Evolutionary conservation across 1,284 basidiomycete species (phyloP), one percentile per base, ranked within the genome.

Genomic region (Ceratorhiza oryzae-sativae): DNA sequence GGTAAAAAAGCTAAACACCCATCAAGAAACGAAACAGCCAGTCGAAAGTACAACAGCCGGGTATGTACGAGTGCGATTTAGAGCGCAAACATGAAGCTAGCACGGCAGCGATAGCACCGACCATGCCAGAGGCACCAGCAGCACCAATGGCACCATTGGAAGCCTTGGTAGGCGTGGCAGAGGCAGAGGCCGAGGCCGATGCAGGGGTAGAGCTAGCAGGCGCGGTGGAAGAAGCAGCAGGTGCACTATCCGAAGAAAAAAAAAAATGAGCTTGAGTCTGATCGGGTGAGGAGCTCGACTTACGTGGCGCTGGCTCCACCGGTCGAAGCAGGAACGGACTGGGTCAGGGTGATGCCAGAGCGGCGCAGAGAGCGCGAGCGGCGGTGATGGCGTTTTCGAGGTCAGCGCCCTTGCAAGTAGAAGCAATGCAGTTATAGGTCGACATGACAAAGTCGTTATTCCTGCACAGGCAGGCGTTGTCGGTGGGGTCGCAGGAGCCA

Each of bases 391-490:
- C 87, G 27, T 72, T 77, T n/a, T 76, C 49, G 72, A 88, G 80
- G 76, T 89, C 87, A 32, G 61, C 61, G 59, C 84, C 84, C 0
- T 75, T 71, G 82, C 88, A 89, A 20, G 81, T 75, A 1, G 48
- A 23, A 70, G 77, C 46, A 75, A 89, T 83, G 77, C 88, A 89
- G 1, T 72, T 6, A 42, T 84, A 85, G 71, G 83, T 82, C 72
- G 79, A 80, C 71, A 75, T 65, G 76, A 89, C 78, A 78, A 87
- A 90, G 6, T 73, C 62, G 12, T 75, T 3, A 77, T 78, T 81
- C 4, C 81, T 80, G 83, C 88, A 89, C 45, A 88, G 81, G 75
- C 88, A 90, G 41, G 73, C 75, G 76, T 84, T 81, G 77, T 88
- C 85, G 15, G 76, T 77, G 2, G 76, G 45, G 25, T 73, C 25